A percentile compares a stretch with the other conserved stretches of the same genome.
Conservation (phyloP, 352 stramenopile species). For the Thalassiosira mediterranea region DNA sequence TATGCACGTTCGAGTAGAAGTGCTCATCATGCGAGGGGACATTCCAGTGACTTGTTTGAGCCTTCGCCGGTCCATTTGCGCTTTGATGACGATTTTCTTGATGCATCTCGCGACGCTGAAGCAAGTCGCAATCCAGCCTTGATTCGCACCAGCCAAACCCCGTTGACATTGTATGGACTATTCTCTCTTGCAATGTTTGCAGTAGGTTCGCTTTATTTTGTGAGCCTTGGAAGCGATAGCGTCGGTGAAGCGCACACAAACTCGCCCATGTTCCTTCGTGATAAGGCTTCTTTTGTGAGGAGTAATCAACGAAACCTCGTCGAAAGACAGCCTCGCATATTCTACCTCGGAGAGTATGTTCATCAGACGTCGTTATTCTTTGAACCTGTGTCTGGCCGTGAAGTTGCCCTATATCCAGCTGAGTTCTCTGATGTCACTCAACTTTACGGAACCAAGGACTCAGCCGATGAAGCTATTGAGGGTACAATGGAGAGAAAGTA, state of each 20-base stretch:
- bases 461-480: conserved; percentile 25
- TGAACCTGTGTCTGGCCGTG: conserved; percentile 2
- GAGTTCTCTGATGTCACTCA: conserved; percentile 48
- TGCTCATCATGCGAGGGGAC: conserved; percentile 19
- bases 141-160: neutral
- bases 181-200: conserved; percentile 14
- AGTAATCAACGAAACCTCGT: neutral
- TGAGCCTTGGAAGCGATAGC: conserved; percentile 17
- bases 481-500: conserved; percentile 39
- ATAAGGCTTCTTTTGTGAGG: conserved; percentile 17
- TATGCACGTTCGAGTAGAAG: neutral
- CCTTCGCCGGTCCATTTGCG: conserved; percentile 21
- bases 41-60: conserved; percentile 20
- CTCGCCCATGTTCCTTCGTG: conserved; percentile 6
- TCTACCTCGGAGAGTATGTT: conserved; percentile 9
- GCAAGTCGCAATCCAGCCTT: conserved; percentile 4
- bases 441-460: conserved; percentile 31
- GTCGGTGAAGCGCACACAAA: conserved; percentile 15
- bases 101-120: neutral
- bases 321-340: neutral
- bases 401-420: conserved; percentile 27
- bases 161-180: conserved; percentile 18
- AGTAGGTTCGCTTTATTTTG: conserved; percentile 19
- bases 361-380: conserved; percentile 4
- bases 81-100: conserved; percentile 5